A percentile compares a stretch with the other conserved stretches of the same genome.
phyloP scores from a whole-genome alignment of 305 asterid species.

The Fraxinus latifolia region DNA sequence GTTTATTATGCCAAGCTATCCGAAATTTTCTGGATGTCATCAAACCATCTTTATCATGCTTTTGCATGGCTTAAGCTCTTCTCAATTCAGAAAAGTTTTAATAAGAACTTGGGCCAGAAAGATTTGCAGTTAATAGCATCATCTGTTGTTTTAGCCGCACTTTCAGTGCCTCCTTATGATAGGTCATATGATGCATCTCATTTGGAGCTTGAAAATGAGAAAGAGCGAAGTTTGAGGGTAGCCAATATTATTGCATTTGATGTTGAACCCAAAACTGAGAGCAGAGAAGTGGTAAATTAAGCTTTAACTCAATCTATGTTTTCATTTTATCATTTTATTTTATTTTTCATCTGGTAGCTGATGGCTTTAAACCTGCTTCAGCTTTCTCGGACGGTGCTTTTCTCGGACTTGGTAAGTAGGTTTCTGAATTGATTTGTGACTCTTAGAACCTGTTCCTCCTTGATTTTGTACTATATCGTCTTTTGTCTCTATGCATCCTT shows the following conservation, averaged over 20 bases:
- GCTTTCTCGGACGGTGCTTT: slow-evolving; percentile 81
- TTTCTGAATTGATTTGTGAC: background rate
- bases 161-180: slow-evolving; percentile 84
- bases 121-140: slow-evolving; percentile 94
- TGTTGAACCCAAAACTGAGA: slow-evolving; percentile 71
- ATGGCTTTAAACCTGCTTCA: slow-evolving; percentile 39
- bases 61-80: slow-evolving; percentile 97
- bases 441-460: background rate
- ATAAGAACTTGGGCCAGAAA: slow-evolving; percentile 84
- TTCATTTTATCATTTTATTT: background rate
- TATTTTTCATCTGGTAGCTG: slow-evolving; percentile 12
- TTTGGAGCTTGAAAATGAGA: slow-evolving; percentile 80
- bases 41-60: slow-evolving; percentile 88
- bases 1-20: slow-evolving; percentile 86
- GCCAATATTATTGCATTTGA: slow-evolving; percentile 71
- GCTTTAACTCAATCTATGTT: slow-evolving; percentile 9
- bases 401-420: slow-evolving; percentile 70
- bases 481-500: slow-evolving; percentile 4
- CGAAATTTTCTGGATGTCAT: slow-evolving; percentile 91
- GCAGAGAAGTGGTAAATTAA: slow-evolving; percentile 66
- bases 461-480: background rate
- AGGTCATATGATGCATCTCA: slow-evolving; percentile 73
- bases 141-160: slow-evolving; percentile 84
- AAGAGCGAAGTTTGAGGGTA: slow-evolving; percentile 65
- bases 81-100: slow-evolving; percentile 80